These are phyloP conservation scores for Salix viminalis DNA, from an alignment of 345 rosid genomes.

Conservation along the genomic window DNA sequence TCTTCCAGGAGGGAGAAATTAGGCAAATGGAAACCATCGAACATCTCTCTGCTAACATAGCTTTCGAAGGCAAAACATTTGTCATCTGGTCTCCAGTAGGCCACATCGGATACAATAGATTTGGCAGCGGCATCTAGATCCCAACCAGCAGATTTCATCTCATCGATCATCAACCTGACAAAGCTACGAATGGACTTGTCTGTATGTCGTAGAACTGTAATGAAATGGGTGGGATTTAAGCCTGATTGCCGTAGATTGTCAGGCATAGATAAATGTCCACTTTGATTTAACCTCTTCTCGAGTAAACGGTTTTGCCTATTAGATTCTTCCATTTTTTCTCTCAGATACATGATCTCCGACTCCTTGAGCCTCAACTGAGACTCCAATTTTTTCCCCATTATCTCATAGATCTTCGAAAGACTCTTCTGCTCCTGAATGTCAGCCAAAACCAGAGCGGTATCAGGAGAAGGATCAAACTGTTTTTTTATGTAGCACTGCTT, in stretches of 20 bases:
- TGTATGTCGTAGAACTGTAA: slow-evolving; percentile 46
- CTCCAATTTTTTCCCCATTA: slow-evolving; percentile 68
- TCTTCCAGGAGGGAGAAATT: slow-evolving; percentile 39
- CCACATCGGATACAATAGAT: slow-evolving; percentile 45
- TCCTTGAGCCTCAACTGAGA: slow-evolving; percentile 69
- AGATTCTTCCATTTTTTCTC: slow-evolving; percentile 52
- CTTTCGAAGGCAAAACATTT: slow-evolving; percentile 75
- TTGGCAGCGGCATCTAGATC: slow-evolving; percentile 61
- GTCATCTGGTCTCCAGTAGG: slow-evolving; percentile 58
- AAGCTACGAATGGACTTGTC: slow-evolving; percentile 68
- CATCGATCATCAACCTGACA: slow-evolving; percentile 50
- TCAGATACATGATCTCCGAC: slow-evolving; percentile 62
- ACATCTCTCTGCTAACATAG: slow-evolving; percentile 70
- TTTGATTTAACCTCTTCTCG: slow-evolving; percentile 64
- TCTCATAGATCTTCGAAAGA: slow-evolving; percentile 51
- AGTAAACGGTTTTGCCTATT: slow-evolving; percentile 40
- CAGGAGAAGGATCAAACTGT: slow-evolving; percentile 61
- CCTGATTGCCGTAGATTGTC: slow-evolving; percentile 51
- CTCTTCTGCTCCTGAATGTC: slow-evolving; percentile 77
- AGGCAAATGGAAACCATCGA: slow-evolving; percentile 59
- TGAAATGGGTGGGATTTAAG: slow-evolving; percentile 50
- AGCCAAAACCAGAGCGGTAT: slow-evolving; percentile 46
- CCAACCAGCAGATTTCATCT: slow-evolving; percentile 70
- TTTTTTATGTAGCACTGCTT: slow-evolving; percentile 74
- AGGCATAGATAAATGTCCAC: slow-evolving; percentile 49